Evolutionary conservation across 2,329 filamentous ascomycete species (phyloP), one percentile per base, ranked within the genome.

Genomic region (Dothistroma pini): DNA sequence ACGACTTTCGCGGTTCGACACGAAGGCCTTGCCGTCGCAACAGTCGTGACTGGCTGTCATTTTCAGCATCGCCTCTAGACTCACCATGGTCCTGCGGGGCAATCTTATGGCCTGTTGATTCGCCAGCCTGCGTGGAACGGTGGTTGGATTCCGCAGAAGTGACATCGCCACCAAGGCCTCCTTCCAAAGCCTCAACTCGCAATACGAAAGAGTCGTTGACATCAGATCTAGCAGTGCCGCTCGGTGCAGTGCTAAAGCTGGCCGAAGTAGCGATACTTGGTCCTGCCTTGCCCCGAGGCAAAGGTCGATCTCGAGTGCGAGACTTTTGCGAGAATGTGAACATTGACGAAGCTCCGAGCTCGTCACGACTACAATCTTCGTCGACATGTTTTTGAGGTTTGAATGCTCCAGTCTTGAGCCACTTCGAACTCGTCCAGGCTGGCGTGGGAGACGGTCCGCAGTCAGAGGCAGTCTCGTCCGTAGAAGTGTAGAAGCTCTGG

Each of bases 391-490:
- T 68, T 29, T 54, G 56, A 2, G 60, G 61, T 53, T 62, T 50
- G 25, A 67, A 62, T 8, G 63, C 57, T 41, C 66, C 63, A 8
- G 56, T 65, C 22, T 54, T 51, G 32, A 64, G 50, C 66, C 66
- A 68, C 57, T 63, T 68, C 6, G 62, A 62, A 41, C 66, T 68
- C 31, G 66, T 68, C 66, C 66, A 68, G 14, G 64, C 66, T n/a
- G 66, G 63, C 4, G 66, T 68, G 5, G 66, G 66, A 12, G 66
- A 64, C 4, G 66, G 62, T 21, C 66, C 64, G 22, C 57, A 63
- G 19, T 68, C 63, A 6, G 64, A 66, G 11, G 54, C 34, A 9
- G 60, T 56, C 7, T 60, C 56, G 29, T 59, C 51, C 9, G 41
- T 22, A 21, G 60, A 47, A 5, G 57, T 25, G 6, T 34, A 38